These are phyloP conservation scores for Vitis hybrid DNA, from an alignment of 177 flowering plant species.

Conservation along the genomic window DNA sequence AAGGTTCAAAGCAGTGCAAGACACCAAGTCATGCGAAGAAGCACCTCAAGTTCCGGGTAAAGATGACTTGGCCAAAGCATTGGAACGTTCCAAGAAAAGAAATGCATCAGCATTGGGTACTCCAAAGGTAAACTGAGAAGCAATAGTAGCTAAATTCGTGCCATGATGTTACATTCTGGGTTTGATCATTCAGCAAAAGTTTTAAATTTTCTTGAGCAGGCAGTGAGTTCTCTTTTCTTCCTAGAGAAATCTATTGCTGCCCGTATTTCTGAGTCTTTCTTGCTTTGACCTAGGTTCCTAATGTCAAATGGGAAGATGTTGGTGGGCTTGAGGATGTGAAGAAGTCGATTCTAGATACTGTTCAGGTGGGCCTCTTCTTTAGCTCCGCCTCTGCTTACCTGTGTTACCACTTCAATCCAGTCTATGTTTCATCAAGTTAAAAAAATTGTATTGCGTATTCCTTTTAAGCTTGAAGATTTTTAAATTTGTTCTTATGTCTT, in stretches of 20 bases:
- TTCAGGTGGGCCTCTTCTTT: slow-evolving; percentile 58
- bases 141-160: neutral
- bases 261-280: neutral
- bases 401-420: neutral
- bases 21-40: slow-evolving; percentile 14
- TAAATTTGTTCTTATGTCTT: neutral
- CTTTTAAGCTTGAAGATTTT: neutral
- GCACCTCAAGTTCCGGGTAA: slow-evolving; percentile 32
- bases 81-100: slow-evolving; percentile 85
- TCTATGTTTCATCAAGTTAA: neutral
- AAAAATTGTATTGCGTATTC: neutral
- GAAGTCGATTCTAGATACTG: slow-evolving; percentile 89
- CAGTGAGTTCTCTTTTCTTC: neutral
- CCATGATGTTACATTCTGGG: neutral
- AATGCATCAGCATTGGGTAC: slow-evolving; percentile 88
- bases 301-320: slow-evolving; percentile 99
- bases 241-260: neutral
- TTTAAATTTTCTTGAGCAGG: neutral
- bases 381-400: neutral
- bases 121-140: slow-evolving; percentile 66
- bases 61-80: slow-evolving; percentile 59
- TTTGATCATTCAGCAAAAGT: neutral
- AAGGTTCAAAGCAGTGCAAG: slow-evolving; percentile 15
- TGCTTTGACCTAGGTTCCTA: slow-evolving; percentile 61
- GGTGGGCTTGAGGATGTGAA: slow-evolving; percentile 98